Evolutionary conservation across 495 filamentous ascomycete genomes (phyloP), one percentile per base, ranked within the genome.

Genomic region (Penicillium coprophilum): DNA sequence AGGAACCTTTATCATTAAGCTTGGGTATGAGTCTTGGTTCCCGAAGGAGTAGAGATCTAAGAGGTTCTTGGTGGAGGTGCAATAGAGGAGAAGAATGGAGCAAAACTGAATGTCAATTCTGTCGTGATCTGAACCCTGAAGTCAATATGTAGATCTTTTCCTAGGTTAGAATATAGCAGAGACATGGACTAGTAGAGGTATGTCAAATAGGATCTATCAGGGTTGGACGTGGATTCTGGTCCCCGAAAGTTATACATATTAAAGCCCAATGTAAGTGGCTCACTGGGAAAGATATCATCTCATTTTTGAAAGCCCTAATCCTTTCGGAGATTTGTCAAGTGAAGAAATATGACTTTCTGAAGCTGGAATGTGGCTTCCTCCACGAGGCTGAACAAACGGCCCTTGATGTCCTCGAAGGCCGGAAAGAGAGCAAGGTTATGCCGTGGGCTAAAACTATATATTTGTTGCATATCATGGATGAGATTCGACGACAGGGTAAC

Each of bases 381-480:
- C 59, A 57, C 20, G 56, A 62, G 38, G 63, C 63, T 2, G 59
- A 62, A 30, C 58, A 59, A 27, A 60, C 51, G 19, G 60, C 66
- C 1, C 47, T 66, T 49, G 66, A 68, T 62, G 54, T 64, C 24
- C 44, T 64, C 12, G 49, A 24, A 3, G 60, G 58, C 8, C 45
- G 48, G 31, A 56, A 40, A 50, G 60, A 69, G 56, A 69, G 61
- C 39, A 30, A 9, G 3, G 53, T 60, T 15, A 53, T 60, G 38
- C 58, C 60, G 3, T 61, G 54, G 58, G 46, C 52, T 21, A 59
- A 61, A 44, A 58, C 60, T 6, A 11, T 69, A 5, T 50, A 48
- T 20, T 39, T 69, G 4, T 60, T 66, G 60, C 58, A 60, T 7
- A 56, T 69, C 23, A 66, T 66, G 66, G 66, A 66, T 52, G 65